Conservation (phyloP, 2,329 filamentous ascomycete genomes). For the Xylaria sp. region DNA sequence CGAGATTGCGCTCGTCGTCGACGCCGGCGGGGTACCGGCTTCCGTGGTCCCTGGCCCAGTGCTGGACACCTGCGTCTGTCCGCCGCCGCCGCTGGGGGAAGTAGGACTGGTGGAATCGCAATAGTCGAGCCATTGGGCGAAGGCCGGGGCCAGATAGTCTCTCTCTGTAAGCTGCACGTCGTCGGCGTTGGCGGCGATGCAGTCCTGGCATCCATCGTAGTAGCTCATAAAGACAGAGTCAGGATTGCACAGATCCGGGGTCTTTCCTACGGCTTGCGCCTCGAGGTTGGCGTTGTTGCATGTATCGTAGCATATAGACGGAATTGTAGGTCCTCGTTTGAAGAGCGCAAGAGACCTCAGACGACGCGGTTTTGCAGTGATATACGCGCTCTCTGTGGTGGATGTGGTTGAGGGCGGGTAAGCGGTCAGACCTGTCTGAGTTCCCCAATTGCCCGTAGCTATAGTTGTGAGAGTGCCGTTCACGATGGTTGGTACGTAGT, state of each 20-base stretch:
- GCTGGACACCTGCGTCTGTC: slow-evolving; percentile 35
- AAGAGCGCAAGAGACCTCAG: slow-evolving; percentile 36
- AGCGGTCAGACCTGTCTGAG: slow-evolving; percentile 61
- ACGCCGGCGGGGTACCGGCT: slow-evolving; percentile 35
- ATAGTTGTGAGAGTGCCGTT: slow-evolving; percentile 53
- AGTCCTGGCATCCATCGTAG: slow-evolving; percentile 55
- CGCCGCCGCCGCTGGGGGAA: slow-evolving; percentile 2
- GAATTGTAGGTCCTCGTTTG: slow-evolving; percentile 57
- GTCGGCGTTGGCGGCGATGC: slow-evolving; percentile 51
- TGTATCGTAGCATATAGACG: slow-evolving; percentile 61
- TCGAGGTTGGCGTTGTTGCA: slow-evolving; percentile 65
- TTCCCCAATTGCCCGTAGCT: slow-evolving; percentile 66
- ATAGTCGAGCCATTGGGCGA: slow-evolving; percentile 59
- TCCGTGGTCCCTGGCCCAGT: slow-evolving; percentile 32
- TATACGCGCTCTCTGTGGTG: slow-evolving; percentile 11
- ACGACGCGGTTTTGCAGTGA: slow-evolving; percentile 7
- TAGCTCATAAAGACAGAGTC: slow-evolving; percentile 56
- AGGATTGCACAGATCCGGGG: slow-evolving; percentile 55
- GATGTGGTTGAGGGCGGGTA: slow-evolving; percentile 47
- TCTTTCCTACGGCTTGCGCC: slow-evolving; percentile 61
- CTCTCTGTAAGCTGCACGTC: slow-evolving; percentile 46
- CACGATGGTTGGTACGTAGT: slow-evolving; percentile 53
- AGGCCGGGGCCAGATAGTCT: slow-evolving; percentile 53
- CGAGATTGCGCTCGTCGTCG: slow-evolving; percentile 32
- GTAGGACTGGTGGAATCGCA: slow-evolving; percentile 50